These are phyloP conservation scores for Phlyctochytrium arcticum DNA, from an alignment of 192 early-diverging fungal species.

Conservation along the genomic window DNA sequence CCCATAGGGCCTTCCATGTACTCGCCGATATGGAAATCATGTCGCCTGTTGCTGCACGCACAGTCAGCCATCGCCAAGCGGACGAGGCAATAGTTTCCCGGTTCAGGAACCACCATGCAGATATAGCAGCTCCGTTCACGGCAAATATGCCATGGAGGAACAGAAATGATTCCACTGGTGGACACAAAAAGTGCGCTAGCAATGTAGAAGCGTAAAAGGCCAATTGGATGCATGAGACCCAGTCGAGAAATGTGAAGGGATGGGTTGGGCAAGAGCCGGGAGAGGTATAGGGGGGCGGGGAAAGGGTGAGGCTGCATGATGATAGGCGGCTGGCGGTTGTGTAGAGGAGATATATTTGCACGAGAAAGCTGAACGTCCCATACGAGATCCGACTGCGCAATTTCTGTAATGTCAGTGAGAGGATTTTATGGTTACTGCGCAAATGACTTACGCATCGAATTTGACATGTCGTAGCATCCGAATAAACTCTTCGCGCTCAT, in stretches of 20 bases:
- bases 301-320: not conserved
- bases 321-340: not conserved
- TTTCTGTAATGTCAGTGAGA: not conserved
- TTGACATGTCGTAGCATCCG: constrained; percentile 1
- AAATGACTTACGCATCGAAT: constrained; percentile 8
- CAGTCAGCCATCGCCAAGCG: no score
- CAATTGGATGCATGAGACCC: constrained; percentile 2
- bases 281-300: not conserved
- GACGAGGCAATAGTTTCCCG: no score
- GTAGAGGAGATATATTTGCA: constrained; percentile 22
- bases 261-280: constrained; percentile 1
- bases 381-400: constrained; percentile 24
- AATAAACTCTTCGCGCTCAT: constrained; percentile 16
- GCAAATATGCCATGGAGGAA: constrained; percentile 13
- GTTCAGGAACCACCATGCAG: constrained; percentile 25
- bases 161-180: constrained; percentile 7
- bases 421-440: not conserved
- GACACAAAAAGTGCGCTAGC: not conserved
- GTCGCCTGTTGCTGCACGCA: no score
- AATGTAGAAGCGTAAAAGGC: constrained; percentile 6
- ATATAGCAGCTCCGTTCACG: constrained; percentile 21
- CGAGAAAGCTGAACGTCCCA: not conserved
- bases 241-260: constrained; percentile 17
- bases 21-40: not conserved
- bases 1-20: constrained; percentile 14